These are phyloP conservation scores for Neopestalotiopsis clavispora DNA, from an alignment of 2,329 filamentous ascomycete species.

Conservation along the genomic window DNA sequence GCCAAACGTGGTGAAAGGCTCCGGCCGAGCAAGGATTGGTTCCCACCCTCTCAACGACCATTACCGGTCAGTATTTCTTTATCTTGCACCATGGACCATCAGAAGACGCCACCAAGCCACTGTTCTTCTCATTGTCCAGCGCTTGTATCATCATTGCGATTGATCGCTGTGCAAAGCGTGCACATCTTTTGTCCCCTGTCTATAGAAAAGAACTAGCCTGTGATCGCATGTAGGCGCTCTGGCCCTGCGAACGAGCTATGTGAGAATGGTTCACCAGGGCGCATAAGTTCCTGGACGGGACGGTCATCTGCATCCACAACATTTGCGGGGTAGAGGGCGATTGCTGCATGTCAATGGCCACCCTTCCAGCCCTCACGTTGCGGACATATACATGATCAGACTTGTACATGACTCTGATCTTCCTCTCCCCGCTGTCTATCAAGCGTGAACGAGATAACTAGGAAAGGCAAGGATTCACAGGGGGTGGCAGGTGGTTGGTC, in stretches of 20 bases:
- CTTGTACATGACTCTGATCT: not conserved
- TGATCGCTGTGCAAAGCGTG: not conserved
- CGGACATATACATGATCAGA: not conserved
- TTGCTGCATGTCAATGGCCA: conserved; percentile 10
- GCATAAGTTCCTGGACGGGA: conserved; percentile 8
- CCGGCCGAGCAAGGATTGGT: conserved; percentile 7
- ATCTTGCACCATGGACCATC: not conserved
- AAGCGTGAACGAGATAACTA: not conserved
- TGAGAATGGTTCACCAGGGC: conserved; percentile 7
- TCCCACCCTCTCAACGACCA: not conserved
- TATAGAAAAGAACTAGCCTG: not conserved
- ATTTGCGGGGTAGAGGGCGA: conserved; percentile 13
- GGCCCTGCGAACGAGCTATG: not conserved
- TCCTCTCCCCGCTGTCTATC: no score
- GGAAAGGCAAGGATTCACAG: not conserved
- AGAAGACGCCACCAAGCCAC: conserved; percentile 2
- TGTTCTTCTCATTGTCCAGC: not conserved
- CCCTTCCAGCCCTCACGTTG: not conserved
- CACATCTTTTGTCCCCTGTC: not conserved
- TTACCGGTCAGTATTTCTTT: not conserved
- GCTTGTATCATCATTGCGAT: not conserved
- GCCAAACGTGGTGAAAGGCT: conserved; percentile 7
- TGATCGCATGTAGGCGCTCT: not conserved
- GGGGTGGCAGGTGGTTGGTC: not conserved
- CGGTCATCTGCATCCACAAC: conserved; percentile 4